These are phyloP conservation scores for Anethum foeniculum DNA, from an alignment of 140 eudicot genomes.

Conservation along the genomic window DNA sequence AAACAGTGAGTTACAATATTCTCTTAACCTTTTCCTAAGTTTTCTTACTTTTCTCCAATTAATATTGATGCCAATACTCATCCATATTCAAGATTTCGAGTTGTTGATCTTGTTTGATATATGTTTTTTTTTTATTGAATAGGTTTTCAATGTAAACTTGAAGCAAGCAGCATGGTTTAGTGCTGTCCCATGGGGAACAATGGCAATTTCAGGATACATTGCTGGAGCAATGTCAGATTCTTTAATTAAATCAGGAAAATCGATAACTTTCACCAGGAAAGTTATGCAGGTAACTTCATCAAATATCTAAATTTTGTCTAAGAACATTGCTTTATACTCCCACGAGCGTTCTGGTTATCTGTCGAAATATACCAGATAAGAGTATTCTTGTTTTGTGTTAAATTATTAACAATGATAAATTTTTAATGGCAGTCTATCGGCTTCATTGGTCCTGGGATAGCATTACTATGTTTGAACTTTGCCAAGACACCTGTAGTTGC, in stretches of 20 bases:
- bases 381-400: background rate
- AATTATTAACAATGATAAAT: background rate
- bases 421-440: slow-evolving; percentile 67
- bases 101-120: slow-evolving; percentile 5
- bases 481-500: slow-evolving; percentile 79
- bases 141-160: slow-evolving; percentile 82
- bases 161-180: slow-evolving; percentile 99
- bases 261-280: slow-evolving; percentile 72
- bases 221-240: slow-evolving; percentile 88
- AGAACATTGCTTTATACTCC: background rate
- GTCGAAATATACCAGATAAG: background rate
- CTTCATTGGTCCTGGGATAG: slow-evolving; percentile 89
- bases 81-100: background rate
- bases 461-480: slow-evolving; percentile 74
- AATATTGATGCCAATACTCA: background rate
- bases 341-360: background rate
- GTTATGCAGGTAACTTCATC: slow-evolving; percentile 68
- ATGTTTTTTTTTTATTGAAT: background rate
- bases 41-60: background rate
- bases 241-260: slow-evolving; percentile 60
- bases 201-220: slow-evolving; percentile 87
- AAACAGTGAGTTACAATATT: slow-evolving; percentile 58
- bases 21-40: background rate
- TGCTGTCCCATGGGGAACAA: slow-evolving; percentile 99
- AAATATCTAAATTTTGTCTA: too few species aligned